Percentiles rank a stretch among this genome's conserved stretches.
Evolutionary conservation across 1,284 basidiomycete genomes (phyloP).

Genomic region (Bjerkandera adusta): DNA sequence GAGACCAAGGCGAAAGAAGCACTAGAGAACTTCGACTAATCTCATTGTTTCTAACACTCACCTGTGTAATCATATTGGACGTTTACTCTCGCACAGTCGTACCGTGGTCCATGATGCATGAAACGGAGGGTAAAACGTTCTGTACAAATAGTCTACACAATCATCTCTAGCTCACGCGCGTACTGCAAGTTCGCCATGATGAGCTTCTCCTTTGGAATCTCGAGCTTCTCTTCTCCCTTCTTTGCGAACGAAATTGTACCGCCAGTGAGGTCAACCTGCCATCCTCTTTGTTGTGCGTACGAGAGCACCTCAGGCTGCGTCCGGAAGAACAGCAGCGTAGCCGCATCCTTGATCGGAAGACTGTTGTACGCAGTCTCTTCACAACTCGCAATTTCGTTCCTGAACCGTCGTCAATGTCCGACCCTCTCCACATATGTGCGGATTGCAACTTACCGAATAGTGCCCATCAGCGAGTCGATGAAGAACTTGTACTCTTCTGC

Average conservation of each 20-base stretch:
- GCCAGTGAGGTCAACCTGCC: slow-evolving; percentile 66
- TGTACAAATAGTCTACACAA: slow-evolving; percentile 57
- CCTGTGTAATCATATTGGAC: slow-evolving; percentile 22
- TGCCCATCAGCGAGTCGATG: slow-evolving; percentile 89
- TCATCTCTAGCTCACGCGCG: slow-evolving; percentile 85
- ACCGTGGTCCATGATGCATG: not conserved
- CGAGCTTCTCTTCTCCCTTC: slow-evolving; percentile 74
- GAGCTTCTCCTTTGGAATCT: slow-evolving; percentile 80
- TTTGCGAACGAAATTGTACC: slow-evolving; percentile 62
- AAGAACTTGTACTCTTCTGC: slow-evolving; percentile 90
- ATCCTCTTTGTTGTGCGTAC: slow-evolving; percentile 77
- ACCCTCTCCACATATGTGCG: not conserved
- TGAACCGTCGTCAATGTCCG: slow-evolving; percentile 29
- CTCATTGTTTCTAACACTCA: slow-evolving; percentile 20
- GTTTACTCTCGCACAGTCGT: slow-evolving; percentile 7
- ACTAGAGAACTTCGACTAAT: slow-evolving; percentile 85
- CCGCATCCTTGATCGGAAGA: slow-evolving; percentile 84
- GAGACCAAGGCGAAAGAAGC: slow-evolving; percentile 88
- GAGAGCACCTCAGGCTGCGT: slow-evolving; percentile 71
- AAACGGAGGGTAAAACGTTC: not conserved
- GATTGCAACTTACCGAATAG: slow-evolving; percentile 65
- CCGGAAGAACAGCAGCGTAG: slow-evolving; percentile 86
- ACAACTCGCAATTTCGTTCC: slow-evolving; percentile 92
- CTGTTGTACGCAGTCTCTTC: slow-evolving; percentile 90
- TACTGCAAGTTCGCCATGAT: slow-evolving; percentile 75